Evolutionary conservation across 2,329 filamentous ascomycete species (phyloP).

Genomic region (Botrytis porri): DNA sequence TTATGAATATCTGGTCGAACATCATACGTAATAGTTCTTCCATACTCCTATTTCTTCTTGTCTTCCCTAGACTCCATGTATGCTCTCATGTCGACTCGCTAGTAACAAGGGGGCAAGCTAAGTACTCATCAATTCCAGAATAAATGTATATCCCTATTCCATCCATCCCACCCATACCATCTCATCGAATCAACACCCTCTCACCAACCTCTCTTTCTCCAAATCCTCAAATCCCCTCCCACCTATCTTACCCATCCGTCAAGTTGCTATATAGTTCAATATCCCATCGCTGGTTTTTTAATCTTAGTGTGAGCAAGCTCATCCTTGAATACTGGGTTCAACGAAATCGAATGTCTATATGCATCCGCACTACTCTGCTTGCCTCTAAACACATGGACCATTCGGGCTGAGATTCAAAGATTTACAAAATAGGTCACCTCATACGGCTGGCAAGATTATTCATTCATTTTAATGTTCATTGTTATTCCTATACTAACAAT

Average conservation of each 20-base stretch:
- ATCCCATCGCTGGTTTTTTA: not conserved
- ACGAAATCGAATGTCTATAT: not conserved
- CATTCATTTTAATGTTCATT: not conserved
- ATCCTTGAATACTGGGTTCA: not conserved
- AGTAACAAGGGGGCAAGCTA: not conserved
- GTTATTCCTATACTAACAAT: slow-evolving; percentile 7
- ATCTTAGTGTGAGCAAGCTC: not conserved
- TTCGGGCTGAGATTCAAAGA: not conserved
- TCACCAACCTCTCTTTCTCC: not conserved
- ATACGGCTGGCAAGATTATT: not conserved
- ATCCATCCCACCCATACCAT: not conserved
- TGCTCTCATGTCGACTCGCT: not conserved
- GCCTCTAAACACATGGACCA: not conserved
- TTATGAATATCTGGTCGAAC: not conserved
- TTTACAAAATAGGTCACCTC: not conserved
- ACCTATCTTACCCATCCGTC: not conserved
- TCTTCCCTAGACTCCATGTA: not conserved
- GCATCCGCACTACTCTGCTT: not conserved
- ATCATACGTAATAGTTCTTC: not conserved
- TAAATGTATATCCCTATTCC: not conserved
- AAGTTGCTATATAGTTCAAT: not conserved
- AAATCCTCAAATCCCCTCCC: not conserved
- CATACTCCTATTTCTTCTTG: not conserved
- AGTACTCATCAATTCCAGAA: not conserved
- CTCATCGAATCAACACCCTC: not conserved